These are phyloP conservation scores for Taiozyma sp. DNA, from an alignment of 1,139 yeast species.

Conservation along the genomic window DNA sequence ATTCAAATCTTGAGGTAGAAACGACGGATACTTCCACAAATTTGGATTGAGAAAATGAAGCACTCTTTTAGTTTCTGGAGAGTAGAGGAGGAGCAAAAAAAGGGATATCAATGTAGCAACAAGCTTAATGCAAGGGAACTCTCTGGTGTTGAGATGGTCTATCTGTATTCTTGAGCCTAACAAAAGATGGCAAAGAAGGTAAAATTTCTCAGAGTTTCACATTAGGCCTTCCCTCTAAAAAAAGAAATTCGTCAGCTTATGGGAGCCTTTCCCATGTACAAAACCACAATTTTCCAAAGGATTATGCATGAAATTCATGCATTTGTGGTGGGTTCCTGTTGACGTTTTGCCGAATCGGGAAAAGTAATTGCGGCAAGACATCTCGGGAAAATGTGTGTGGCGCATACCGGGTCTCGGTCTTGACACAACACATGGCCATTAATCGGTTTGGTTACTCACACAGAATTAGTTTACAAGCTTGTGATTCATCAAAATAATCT, in stretches of 20 bases:
- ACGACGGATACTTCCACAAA: not conserved
- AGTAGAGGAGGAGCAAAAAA: not conserved
- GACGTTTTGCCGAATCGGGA: constrained; percentile 13
- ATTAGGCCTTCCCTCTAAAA: not conserved
- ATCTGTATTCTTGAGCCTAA: too few relatives aligned
- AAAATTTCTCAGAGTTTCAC: not conserved
- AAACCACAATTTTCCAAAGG: not conserved
- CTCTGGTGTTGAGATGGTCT: too few relatives aligned
- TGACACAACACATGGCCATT: not conserved
- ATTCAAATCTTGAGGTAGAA: not conserved
- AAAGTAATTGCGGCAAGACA: constrained; percentile 7
- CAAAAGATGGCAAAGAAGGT: not conserved
- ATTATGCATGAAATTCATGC: not conserved
- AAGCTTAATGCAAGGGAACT: not conserved
- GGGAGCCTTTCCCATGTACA: not conserved
- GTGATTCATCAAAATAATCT: too few relatives aligned
- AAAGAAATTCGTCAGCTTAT: not conserved
- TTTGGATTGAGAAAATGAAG: not conserved
- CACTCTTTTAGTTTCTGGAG: not conserved
- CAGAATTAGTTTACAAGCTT: too few relatives aligned
- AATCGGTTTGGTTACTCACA: too few relatives aligned
- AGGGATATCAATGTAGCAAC: constrained; percentile 1
- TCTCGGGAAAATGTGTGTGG: not conserved
- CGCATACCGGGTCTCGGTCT: not conserved
- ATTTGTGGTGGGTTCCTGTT: constrained; percentile 6